A percentile compares a stretch with the other conserved stretches of the same genome.
These are phyloP conservation scores for Colletotrichum horii DNA, from an alignment of 2,329 filamentous ascomycete species.

Conservation along the genomic window DNA sequence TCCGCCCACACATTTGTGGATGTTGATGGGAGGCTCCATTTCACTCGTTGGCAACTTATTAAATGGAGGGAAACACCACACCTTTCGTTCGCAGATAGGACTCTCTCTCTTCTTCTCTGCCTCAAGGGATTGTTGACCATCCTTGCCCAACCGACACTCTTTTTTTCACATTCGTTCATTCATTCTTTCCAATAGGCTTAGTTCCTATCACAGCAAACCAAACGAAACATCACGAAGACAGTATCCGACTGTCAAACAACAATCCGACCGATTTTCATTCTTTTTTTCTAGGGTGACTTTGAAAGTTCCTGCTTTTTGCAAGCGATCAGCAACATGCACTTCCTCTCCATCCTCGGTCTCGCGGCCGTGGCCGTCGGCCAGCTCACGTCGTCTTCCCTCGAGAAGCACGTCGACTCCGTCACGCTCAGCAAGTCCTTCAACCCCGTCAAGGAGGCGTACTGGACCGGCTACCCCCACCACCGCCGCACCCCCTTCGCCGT, in stretches of 20 bases:
- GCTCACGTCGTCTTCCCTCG: conserved; percentile 28
- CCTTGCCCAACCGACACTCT: conserved; percentile 17
- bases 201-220: not conserved
- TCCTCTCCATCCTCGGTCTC: conserved; percentile 9
- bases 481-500: conserved; percentile 67
- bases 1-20: not conserved
- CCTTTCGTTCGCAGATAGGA: not conserved
- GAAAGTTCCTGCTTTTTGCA: conserved; percentile 1
- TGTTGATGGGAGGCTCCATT: conserved; percentile 6
- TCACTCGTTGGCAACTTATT: not conserved
- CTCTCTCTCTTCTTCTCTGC: conserved; percentile 1
- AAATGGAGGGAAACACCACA: conserved; percentile 9
- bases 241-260: not conserved
- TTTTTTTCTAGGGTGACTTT: not conserved
- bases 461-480: conserved; percentile 66
- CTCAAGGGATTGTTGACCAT: conserved; percentile 21
- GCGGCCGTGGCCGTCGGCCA: conserved; percentile 20
- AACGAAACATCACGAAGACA: not conserved
- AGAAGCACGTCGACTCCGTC: conserved; percentile 44
- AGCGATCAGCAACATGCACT: not conserved
- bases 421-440: conserved; percentile 57
- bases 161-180: conserved; percentile 12
- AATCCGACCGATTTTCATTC: conserved; percentile 2
- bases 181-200: conserved; percentile 4
- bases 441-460: conserved; percentile 64